Base-by-base conservation (phyloP, 2,329 filamentous ascomycete species). In the Fusarium hainanense region DNA sequence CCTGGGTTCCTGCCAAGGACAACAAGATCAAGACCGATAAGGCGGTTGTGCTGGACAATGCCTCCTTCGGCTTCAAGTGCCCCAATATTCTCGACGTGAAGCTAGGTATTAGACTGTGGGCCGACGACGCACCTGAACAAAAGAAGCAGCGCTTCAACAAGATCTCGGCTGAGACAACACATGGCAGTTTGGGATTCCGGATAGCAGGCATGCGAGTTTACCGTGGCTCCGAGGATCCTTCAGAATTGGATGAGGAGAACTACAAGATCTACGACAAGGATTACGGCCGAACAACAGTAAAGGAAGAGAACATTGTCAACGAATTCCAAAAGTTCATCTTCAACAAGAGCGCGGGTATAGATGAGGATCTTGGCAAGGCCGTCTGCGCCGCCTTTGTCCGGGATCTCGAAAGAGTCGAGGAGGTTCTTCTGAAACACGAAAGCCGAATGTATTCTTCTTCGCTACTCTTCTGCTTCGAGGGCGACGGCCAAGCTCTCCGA, bases 21-120 rank as follows among this genome's bases (percentile, higher is more conserved):
- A 83, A 82, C 57, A 87, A 83, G 74, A 94, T 98, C 64, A 85
- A 88, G 25, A 97, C 94, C 0, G 90, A 94, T 58, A 85, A 89
- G 57, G 92, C 93, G 4, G 90, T 98, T 20, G 94, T 97, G 14
- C 84, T 98, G 28, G 92, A 94, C 77, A 98, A 98, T 77, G 88
- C 93, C 9, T 90, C 93, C 1, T 87, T 88, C 69, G 93, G 93
- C 1, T 98, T 94, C 83, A 88, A 87, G 74, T 87, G 88, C 62
- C 93, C 96, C 9, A 98, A 97, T 74, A 93, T 99, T 10, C 84
- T 99, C 61, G 96, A 99, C 77, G 88, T 97, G 70, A 99, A 99
- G 82, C 88, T 99, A 21, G 96, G 96, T 44, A 87, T 90, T 51
- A 88, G 93, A 32, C 82, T 99, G 8, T 98, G 94, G 91, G 95